Evolutionary conservation across 306 rosid genomes (phyloP), one percentile per base, ranked within the genome.

Genomic region (Prunus davidiana): DNA sequence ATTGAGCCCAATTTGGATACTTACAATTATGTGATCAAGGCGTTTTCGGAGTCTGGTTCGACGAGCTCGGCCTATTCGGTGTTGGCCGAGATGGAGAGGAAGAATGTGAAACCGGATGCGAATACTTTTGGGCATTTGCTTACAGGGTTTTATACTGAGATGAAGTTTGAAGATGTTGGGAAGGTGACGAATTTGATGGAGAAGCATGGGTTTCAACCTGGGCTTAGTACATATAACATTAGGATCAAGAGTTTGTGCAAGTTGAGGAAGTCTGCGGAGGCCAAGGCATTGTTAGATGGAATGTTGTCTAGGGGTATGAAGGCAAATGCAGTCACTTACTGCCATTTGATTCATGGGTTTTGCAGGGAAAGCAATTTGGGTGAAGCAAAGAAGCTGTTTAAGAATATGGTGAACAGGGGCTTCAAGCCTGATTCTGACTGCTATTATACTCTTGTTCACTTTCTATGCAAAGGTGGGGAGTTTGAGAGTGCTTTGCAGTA

Each of bases 211-310:
- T 49, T 89, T 49, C 32, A 54, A 13, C 82, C 80, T 0, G 82
- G 80, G n/a, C 54, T 86, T 32, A 65, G 85, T 72, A 86, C 83
- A 5, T 90, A 90, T n/a, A 94, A 94, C 64, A 81, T 84, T 76
- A 90, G 96, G 87, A 90, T 94, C 71, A 79, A 46, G 55, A 78
- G 97, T 72, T 75, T 94, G 81, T 94, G 98, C 54, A 94, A 89
- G 79, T 65, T 89, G 88, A 92, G 79, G 82, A 88, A 70, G 73
- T 81, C 95, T 3, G 7, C 38, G 10, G 96, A 94, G 79, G 98
- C 93, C 1, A 88, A 84, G 80, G 93, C 91, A 2, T 75, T 94
- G 87, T 47, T 90, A 3, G 85, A 85, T 16, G 95, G 87, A 68
- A 89, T 94, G 96, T 32, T 86, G 27, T 67, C 76, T 20, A 61